Evolutionary conservation across 2,329 filamentous ascomycete genomes (phyloP).

Genomic region (Sclerotinia subarctica): DNA sequence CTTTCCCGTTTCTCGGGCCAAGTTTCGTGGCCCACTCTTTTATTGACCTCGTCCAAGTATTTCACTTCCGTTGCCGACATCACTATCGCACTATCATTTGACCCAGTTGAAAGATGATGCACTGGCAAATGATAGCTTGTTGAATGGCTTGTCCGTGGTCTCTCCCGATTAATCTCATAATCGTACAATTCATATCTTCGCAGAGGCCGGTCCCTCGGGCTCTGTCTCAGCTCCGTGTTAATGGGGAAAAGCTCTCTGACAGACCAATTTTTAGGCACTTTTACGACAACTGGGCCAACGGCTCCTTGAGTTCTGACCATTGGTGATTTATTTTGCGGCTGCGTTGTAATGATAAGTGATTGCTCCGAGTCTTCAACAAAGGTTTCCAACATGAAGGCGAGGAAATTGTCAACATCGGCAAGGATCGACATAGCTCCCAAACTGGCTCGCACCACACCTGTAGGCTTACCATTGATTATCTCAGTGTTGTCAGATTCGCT

Average conservation of each 20-base stretch:
- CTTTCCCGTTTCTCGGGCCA: conserved; percentile 4
- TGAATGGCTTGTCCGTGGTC: conserved; percentile 16
- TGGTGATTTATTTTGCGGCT: background rate
- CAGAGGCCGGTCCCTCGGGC: background rate
- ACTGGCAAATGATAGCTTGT: conserved; percentile 1
- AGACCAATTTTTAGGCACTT: conserved; percentile 5
- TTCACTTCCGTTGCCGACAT: conserved; percentile 10
- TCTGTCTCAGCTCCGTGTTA: background rate
- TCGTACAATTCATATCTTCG: background rate
- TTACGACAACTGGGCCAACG: background rate
- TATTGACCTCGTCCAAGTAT: conserved; percentile 1
- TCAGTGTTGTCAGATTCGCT: conserved; percentile 68
- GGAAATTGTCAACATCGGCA: conserved; percentile 67
- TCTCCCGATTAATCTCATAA: background rate
- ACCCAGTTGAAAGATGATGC: conserved; percentile 16
- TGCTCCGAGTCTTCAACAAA: conserved; percentile 24
- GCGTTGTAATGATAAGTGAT: background rate
- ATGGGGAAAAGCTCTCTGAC: background rate
- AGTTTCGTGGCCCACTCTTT: background rate
- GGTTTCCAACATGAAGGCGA: conserved; percentile 63
- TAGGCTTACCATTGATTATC: conserved; percentile 78
- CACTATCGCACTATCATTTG: conserved; percentile 20
- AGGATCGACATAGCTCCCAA: conserved; percentile 84
- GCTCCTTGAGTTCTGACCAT: background rate
- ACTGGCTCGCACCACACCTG: conserved; percentile 79